Base-by-base conservation (phyloP, 176 grass and related monocot genomes). In the Raddia distichophylla region DNA sequence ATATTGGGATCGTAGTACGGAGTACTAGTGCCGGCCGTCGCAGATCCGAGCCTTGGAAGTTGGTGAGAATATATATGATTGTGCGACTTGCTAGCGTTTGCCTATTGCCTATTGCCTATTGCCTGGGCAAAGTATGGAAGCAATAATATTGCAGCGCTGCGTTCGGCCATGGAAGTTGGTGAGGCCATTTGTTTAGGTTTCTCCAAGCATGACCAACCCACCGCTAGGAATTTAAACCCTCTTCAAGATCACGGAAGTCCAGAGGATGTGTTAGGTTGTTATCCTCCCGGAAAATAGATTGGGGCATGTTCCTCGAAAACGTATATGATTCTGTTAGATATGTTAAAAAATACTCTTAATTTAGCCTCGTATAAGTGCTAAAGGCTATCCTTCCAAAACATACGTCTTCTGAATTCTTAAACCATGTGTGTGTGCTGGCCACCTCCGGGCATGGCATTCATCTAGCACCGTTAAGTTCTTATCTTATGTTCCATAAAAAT, bases 131-230 rank as follows among this genome's bases (percentile, higher is more conserved):
- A 54, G 6, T 54, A 13, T 52, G 50, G 15, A 16, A 54, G 52
- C 13, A 16, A 16, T 15, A 16, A 16, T 17, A 5, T 16, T 54
- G 51, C 4, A 55, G 14, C 16, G 17, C 53, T 55, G 16, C 53
- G 5, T 55, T 17, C 4, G 53, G 16, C 16, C 53, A 17, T 7
- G 53, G 1, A 55, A 55, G 53, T 55, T 55, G 53, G 53, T 55
- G 53, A 16, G 37, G 43, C 10, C 40, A 67, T 67, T 67, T 46
- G 42, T 76, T 83, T 83, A 59, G 20, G 49, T 9, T 35, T 68
- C 6, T 50, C 49, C 16, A 60, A 75, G 52, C 51, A 54, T 37
- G 56, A 22, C 59, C 43, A 44, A 22, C 8, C 51, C 17, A 15
- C 17, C 42, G 8, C 48, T 14, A 8, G 7, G 70, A 74, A 83